phyloP scores from a whole-genome alignment of 108 stramenopile species.

The Cyclotella cryptica region DNA sequence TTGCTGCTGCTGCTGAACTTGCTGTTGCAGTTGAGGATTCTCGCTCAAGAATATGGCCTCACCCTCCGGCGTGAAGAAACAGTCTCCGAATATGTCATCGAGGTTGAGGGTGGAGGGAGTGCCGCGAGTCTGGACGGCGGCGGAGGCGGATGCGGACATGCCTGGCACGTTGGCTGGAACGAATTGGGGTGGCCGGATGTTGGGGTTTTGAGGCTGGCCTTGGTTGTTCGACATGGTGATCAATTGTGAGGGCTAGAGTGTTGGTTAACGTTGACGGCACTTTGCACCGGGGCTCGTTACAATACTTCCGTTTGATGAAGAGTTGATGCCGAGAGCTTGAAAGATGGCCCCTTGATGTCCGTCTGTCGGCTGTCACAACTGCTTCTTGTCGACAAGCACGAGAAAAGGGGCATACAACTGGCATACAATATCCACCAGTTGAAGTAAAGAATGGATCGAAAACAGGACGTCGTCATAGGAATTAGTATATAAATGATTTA shows the following conservation, averaged over 20 bases:
- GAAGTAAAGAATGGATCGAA: too few species aligned
- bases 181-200: slow-evolving; percentile 53
- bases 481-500: too few species aligned
- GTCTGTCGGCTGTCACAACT: too few species aligned
- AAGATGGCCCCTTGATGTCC: too few species aligned
- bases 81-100: slow-evolving; percentile 93
- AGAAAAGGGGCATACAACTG: too few species aligned
- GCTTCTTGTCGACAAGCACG: too few species aligned
- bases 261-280: too few species aligned
- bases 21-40: slow-evolving; percentile 64
- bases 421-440: too few species aligned
- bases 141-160: slow-evolving; percentile 23
- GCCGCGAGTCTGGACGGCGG: slow-evolving; percentile 74
- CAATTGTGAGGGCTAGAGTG: not conserved
- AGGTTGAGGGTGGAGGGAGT: slow-evolving; percentile 81
- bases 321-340: too few species aligned
- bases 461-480: too few species aligned
- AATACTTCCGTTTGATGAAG: too few species aligned
- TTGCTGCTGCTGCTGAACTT: slow-evolving; percentile 49
- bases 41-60: slow-evolving; percentile 86
- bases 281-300: too few species aligned
- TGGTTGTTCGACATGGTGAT: slow-evolving; percentile 43
- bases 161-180: slow-evolving; percentile 45
- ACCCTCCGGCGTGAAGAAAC: slow-evolving; percentile 90
- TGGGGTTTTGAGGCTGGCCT: slow-evolving; percentile 30